A percentile compares a stretch with the other conserved stretches of the same genome.
Conservation (phyloP, 2,329 filamentous ascomycete genomes). For the Penicillium sp. region DNA sequence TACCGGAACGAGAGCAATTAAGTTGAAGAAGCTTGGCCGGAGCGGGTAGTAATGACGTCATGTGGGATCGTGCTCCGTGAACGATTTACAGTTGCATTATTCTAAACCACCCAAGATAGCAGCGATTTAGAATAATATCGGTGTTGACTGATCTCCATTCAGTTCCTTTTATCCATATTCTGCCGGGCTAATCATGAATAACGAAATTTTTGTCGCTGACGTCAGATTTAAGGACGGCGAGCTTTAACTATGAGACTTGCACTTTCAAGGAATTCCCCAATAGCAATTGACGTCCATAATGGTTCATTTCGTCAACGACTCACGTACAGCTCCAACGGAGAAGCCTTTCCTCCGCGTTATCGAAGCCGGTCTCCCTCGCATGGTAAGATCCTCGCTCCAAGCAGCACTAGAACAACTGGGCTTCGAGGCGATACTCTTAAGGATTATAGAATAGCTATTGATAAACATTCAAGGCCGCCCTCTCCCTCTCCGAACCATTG, state of each 20-base stretch:
- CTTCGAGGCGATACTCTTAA: neutral
- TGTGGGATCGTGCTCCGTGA: neutral
- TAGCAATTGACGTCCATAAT: neutral
- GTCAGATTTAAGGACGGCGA: neutral
- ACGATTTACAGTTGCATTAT: neutral
- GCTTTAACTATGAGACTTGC: neutral
- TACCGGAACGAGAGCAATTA: neutral
- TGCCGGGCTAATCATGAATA: neutral
- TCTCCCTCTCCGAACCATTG: too few relatives aligned
- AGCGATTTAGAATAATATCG: neutral
- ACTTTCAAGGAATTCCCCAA: neutral
- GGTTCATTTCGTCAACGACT: slow-evolving; percentile 11
- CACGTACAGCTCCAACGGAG: neutral
- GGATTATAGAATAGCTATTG: too few relatives aligned
- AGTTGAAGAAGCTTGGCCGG: neutral
- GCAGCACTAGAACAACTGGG: slow-evolving; percentile 10
- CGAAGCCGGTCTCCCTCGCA: slow-evolving; percentile 12
- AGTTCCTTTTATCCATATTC: neutral
- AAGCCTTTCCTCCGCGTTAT: slow-evolving; percentile 5
- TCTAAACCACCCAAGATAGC: neutral
- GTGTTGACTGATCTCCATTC: too few relatives aligned
- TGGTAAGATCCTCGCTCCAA: slow-evolving; percentile 14
- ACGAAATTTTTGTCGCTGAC: neutral
- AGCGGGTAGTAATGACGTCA: slow-evolving; percentile 9
- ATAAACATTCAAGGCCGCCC: too few relatives aligned